A percentile compares a stretch with the other conserved stretches of the same genome.
Conservation (phyloP, 2,329 filamentous ascomycete species). For the Stachybotrys elegans region DNA sequence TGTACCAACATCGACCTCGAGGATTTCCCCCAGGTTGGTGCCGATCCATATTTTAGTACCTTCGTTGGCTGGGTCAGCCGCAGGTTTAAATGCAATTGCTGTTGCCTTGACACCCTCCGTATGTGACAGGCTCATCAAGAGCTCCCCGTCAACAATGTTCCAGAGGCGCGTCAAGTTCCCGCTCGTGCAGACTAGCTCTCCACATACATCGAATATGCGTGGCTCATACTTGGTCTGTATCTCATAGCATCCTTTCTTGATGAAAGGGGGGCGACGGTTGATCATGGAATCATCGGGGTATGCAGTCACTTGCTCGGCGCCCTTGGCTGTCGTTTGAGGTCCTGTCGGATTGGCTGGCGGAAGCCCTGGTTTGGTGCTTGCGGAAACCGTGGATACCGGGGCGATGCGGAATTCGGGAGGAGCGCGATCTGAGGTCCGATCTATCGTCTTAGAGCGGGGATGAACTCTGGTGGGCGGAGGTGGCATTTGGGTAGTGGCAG, state of each 20-base stretch:
- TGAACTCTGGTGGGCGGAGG: slow-evolving; percentile 23
- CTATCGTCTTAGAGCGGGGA: slow-evolving; percentile 27
- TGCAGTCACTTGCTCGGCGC: slow-evolving; percentile 49
- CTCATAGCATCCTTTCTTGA: slow-evolving; percentile 66
- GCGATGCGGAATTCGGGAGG: slow-evolving; percentile 16
- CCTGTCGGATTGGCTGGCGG: slow-evolving; percentile 11
- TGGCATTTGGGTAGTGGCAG: slow-evolving; percentile 21
- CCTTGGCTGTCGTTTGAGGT: slow-evolving; percentile 29
- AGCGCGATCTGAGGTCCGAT: slow-evolving; percentile 24
- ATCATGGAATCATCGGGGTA: slow-evolving; percentile 82
- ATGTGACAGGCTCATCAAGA: slow-evolving; percentile 75
- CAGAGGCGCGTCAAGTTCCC: slow-evolving; percentile 85
- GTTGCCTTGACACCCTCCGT: slow-evolving; percentile 81
- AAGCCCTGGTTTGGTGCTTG: slow-evolving; percentile 10
- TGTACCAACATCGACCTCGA: slow-evolving; percentile 78
- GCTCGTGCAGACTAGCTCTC: slow-evolving; percentile 79
- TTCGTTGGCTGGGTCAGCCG: slow-evolving; percentile 70
- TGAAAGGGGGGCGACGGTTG: slow-evolving; percentile 76
- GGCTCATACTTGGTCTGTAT: slow-evolving; percentile 85
- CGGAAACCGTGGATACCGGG: slow-evolving; percentile 13
- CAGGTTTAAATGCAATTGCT: slow-evolving; percentile 81
- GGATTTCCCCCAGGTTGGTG: slow-evolving; percentile 79
- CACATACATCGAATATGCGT: slow-evolving; percentile 80
- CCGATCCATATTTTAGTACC: slow-evolving; percentile 84
- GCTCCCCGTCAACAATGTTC: slow-evolving; percentile 77